Conservation (phyloP, 1,284 basidiomycete species). For the Erythrobasidium hasegawianum region DNA sequence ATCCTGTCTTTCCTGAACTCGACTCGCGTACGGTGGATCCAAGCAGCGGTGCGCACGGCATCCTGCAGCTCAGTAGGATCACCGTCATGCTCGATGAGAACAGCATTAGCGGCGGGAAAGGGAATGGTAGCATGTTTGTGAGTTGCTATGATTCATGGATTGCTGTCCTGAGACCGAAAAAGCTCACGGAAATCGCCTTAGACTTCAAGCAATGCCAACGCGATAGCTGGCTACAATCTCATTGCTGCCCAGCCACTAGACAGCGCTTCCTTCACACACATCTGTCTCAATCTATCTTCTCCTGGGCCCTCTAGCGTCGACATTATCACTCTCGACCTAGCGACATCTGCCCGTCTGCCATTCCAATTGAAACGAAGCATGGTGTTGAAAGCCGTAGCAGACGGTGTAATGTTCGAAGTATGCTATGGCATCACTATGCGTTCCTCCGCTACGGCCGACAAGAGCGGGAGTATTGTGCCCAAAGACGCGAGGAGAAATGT, state of each 20-base stretch:
- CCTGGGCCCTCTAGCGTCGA: slow-evolving; percentile 33
- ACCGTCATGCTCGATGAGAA: slow-evolving; percentile 47
- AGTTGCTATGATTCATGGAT: slow-evolving; percentile 2
- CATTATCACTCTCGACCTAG: slow-evolving; percentile 38
- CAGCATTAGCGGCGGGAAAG: slow-evolving; percentile 37
- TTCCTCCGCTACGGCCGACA: not conserved
- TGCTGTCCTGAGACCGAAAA: not conserved
- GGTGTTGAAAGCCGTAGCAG: slow-evolving; percentile 31
- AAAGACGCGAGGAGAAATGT: slow-evolving; percentile 36
- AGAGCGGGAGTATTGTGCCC: slow-evolving; percentile 7
- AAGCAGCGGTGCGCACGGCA: slow-evolving; percentile 13
- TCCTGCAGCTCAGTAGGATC: slow-evolving; percentile 46
- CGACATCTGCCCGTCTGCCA: slow-evolving; percentile 34
- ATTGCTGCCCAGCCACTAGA: slow-evolving; percentile 35
- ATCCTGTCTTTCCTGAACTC: slow-evolving; percentile 34
- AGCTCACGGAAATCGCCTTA: slow-evolving; percentile 13
- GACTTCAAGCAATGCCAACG: slow-evolving; percentile 34
- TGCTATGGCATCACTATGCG: slow-evolving; percentile 34
- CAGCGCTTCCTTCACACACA: slow-evolving; percentile 28
- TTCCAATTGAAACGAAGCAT: slow-evolving; percentile 37
- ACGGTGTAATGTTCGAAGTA: slow-evolving; percentile 36
- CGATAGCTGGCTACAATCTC: slow-evolving; percentile 30
- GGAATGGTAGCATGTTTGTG: slow-evolving; percentile 34
- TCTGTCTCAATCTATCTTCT: slow-evolving; percentile 26
- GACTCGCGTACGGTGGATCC: slow-evolving; percentile 23